Evolutionary conservation across 2,329 filamentous ascomycete species (phyloP).

Genomic region (Arthroderma sp.): DNA sequence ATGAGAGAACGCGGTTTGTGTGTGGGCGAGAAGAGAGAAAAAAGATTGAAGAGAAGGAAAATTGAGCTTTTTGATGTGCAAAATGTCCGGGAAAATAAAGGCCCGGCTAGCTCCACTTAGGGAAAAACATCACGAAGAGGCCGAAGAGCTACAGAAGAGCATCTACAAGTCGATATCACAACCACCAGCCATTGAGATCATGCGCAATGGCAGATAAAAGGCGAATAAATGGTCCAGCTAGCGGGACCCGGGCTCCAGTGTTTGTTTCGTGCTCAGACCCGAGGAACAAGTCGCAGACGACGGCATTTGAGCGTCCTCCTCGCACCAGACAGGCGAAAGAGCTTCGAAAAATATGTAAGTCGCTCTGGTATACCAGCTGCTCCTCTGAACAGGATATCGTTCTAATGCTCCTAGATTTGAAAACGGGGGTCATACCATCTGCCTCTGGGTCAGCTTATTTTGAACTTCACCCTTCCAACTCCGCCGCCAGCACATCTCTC

Average conservation of each 20-base stretch:
- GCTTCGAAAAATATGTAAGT: conserved; percentile 64
- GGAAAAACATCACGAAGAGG: neutral
- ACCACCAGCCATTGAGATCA: neutral
- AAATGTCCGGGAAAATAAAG: conserved; percentile 4
- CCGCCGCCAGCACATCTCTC: conserved; percentile 36
- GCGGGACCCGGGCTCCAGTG: conserved; percentile 61
- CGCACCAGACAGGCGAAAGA: conserved; percentile 54
- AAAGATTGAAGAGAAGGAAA: neutral
- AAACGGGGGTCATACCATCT: conserved; percentile 83
- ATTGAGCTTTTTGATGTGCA: conserved; percentile 6
- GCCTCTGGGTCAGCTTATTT: conserved; percentile 78
- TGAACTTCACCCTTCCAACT: conserved; percentile 40
- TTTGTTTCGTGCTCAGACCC: conserved; percentile 43
- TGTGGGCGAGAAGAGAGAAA: neutral
- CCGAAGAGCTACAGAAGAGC: too few relatives aligned
- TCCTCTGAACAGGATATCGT: conserved; percentile 15
- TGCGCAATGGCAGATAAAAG: conserved; percentile 64
- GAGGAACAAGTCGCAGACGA: conserved; percentile 36
- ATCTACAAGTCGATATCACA: neutral
- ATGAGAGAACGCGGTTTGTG: neutral
- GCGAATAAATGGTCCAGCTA: conserved; percentile 76
- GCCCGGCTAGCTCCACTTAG: neutral
- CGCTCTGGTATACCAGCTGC: neutral
- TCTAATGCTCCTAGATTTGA: conserved; percentile 52
- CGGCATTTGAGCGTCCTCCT: conserved; percentile 37